phyloP scores from a whole-genome alignment of 2,329 filamentous ascomycete species.

The Trichoderma lentiforme region DNA sequence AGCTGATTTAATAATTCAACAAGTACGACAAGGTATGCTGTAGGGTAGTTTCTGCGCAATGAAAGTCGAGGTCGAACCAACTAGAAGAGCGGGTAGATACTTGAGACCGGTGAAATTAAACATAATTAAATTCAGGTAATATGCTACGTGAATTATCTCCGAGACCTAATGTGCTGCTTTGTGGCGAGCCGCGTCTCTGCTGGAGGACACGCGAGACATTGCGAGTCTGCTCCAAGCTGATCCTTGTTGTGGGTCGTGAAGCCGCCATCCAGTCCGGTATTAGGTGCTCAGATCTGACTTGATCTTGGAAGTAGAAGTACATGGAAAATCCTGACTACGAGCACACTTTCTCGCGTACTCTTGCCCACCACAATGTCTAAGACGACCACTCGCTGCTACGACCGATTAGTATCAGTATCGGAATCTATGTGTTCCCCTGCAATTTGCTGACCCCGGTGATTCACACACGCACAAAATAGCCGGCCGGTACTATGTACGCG shows the following conservation, averaged over 20 bases:
- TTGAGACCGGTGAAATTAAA: neutral
- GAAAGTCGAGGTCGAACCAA: neutral
- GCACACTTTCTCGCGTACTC: neutral
- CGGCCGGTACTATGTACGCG: neutral
- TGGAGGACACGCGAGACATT: neutral
- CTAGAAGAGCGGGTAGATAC: neutral
- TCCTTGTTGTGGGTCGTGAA: neutral
- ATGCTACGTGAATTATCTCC: neutral
- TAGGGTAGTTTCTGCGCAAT: neutral
- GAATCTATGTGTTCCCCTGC: neutral
- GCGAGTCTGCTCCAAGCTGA: neutral
- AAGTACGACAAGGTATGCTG: too few relatives aligned
- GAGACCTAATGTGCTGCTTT: neutral
- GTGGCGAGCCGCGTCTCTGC: neutral
- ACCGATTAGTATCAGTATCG: neutral
- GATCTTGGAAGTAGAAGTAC: neutral
- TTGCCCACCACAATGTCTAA: neutral
- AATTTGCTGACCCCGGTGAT: neutral
- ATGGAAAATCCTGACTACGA: neutral
- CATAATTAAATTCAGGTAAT: neutral
- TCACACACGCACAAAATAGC: neutral
- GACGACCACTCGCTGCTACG: neutral
- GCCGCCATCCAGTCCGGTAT: neutral
- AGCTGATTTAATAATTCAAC: too few relatives aligned
- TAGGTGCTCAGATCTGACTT: neutral